Percentiles rank a stretch among this genome's conserved stretches.
These are phyloP conservation scores for Mycocentrospora acerina DNA, from an alignment of 2,329 filamentous ascomycete species.

Conservation along the genomic window DNA sequence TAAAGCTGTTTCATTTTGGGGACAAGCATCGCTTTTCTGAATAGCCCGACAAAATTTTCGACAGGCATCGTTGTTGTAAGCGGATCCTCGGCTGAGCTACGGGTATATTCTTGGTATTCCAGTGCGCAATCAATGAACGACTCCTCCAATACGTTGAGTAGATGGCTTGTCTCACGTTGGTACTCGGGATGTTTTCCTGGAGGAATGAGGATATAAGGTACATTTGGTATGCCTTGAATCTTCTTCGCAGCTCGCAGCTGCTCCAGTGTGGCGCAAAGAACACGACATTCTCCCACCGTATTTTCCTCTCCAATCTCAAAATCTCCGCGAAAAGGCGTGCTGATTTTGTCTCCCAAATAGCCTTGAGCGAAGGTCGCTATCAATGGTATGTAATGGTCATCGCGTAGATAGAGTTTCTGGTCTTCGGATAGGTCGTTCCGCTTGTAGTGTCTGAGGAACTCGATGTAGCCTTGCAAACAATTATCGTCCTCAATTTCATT, in stretches of 20 bases:
- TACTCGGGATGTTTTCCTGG: background rate
- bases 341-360: background rate
- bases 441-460: background rate
- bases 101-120: background rate
- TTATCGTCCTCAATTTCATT: background rate
- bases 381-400: too few species aligned
- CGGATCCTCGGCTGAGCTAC: background rate
- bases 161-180: background rate
- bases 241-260: background rate
- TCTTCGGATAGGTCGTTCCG: background rate
- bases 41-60: background rate
- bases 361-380: too few species aligned
- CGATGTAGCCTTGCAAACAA: background rate
- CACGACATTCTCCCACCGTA: background rate
- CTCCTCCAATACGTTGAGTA: background rate
- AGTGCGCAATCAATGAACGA: too few species aligned
- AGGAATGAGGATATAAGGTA: background rate
- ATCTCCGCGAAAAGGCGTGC: background rate
- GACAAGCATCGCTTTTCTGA: too few species aligned
- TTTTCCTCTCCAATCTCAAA: background rate
- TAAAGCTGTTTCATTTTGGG: background rate
- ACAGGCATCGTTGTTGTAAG: background rate
- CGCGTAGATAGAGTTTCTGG: too few species aligned
- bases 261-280: background rate
- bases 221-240: background rate